These are phyloP conservation scores for Fusarium sp. DNA, from an alignment of 2,329 filamentous ascomycete species.

Conservation along the genomic window DNA sequence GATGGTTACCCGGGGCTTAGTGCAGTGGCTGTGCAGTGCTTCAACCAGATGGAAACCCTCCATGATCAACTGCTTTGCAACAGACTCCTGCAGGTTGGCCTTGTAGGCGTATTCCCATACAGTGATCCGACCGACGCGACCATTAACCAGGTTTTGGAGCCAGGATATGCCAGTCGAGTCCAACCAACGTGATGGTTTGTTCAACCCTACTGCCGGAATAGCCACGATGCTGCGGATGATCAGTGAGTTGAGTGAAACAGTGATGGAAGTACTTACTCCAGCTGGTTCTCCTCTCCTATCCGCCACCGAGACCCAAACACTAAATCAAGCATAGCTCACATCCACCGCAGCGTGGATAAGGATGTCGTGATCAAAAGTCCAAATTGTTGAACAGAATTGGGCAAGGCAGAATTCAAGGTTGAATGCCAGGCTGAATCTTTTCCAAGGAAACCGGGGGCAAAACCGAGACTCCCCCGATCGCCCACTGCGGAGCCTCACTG, in stretches of 20 bases:
- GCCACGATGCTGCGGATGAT: not conserved
- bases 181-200: not conserved
- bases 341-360: not conserved
- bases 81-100: not conserved
- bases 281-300: not conserved
- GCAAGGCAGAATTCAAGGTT: not conserved
- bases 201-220: not conserved
- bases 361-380: not conserved
- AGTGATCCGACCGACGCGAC: not conserved
- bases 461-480: not conserved
- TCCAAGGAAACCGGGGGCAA: not conserved
- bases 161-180: not conserved
- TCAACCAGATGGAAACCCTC: not conserved
- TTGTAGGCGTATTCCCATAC: not conserved
- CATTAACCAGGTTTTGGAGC: not conserved
- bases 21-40: not conserved
- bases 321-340: not conserved
- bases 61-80: not conserved
- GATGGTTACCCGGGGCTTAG: not conserved
- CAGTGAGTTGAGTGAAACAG: not conserved
- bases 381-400: not conserved
- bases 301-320: not conserved
- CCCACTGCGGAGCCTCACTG: not conserved
- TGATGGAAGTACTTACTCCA: not conserved
- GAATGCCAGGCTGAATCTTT: not conserved